These are phyloP conservation scores for Chamaecrista fasciculata DNA, from an alignment of 306 rosid species.

Conservation along the genomic window DNA sequence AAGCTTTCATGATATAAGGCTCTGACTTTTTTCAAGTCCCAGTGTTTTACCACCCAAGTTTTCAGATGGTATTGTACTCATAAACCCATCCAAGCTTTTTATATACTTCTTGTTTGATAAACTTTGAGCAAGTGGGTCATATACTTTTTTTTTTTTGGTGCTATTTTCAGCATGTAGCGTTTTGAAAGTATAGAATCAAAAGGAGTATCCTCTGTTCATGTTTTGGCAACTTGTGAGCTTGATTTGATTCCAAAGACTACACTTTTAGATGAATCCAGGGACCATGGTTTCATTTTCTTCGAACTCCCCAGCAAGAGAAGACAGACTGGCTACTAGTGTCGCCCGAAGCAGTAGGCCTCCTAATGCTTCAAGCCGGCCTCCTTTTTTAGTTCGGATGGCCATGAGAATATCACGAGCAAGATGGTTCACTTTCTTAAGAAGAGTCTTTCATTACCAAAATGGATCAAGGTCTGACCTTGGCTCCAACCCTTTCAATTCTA, in stretches of 20 bases:
- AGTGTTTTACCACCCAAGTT: slow-evolving; percentile 3
- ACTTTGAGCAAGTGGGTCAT: slow-evolving; percentile 19
- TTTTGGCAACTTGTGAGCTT: slow-evolving; percentile 17
- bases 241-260: slow-evolving; percentile 20
- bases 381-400: slow-evolving; percentile 51
- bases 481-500: slow-evolving; percentile 80
- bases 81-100: slow-evolving; percentile 20
- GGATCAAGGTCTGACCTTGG: slow-evolving; percentile 85
- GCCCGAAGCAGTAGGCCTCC: slow-evolving; percentile 39
- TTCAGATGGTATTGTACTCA: slow-evolving; percentile 31
- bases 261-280: slow-evolving; percentile 39
- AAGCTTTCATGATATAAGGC: slow-evolving; percentile 1
- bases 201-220: slow-evolving; percentile 22
- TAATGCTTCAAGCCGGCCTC: slow-evolving; percentile 36
- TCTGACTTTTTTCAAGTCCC: neutral
- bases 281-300: slow-evolving; percentile 45
- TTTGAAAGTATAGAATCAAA: slow-evolving; percentile 26
- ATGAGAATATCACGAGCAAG: slow-evolving; percentile 92
- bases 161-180: neutral
- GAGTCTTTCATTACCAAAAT: slow-evolving; percentile 94
- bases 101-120: slow-evolving; percentile 1
- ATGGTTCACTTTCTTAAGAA: slow-evolving; percentile 85
- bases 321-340: slow-evolving; percentile 19
- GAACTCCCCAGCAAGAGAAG: slow-evolving; percentile 42
- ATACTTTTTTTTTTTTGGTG: neutral